phyloP scores from a whole-genome alignment of 75 land plant species.

The Picea sitchensis region DNA sequence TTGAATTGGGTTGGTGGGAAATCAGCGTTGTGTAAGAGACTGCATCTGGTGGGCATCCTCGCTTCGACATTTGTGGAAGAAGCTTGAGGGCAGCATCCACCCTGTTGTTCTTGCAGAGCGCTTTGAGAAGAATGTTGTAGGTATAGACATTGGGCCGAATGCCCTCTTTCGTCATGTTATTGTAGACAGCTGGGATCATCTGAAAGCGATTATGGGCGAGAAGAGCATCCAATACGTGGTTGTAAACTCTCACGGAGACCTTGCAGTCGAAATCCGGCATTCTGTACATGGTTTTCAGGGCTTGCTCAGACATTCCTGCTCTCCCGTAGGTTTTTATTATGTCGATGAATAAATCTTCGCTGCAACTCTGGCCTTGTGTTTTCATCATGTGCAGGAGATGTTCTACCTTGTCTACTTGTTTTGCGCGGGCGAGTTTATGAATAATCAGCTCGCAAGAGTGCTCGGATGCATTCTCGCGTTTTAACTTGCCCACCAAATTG shows the following conservation, averaged over 20 bases:
- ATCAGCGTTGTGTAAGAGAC: constrained; percentile 62
- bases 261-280: constrained; percentile 38
- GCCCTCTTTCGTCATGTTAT: constrained; percentile 54
- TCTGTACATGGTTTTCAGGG: constrained; percentile 45
- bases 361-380: constrained; percentile 31
- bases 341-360: constrained; percentile 29
- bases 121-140: constrained; percentile 59
- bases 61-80: constrained; percentile 45
- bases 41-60: constrained; percentile 49
- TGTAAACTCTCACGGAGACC: constrained; percentile 53
- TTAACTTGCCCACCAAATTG: too few species aligned
- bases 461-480: too few species aligned
- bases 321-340: constrained; percentile 30
- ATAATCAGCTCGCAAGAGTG: constrained; percentile 35
- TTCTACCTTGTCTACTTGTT: constrained; percentile 29
- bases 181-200: constrained; percentile 44
- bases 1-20: constrained; percentile 7
- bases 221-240: constrained; percentile 48
- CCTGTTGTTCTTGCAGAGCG: constrained; percentile 51
- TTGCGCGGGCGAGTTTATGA: constrained; percentile 21
- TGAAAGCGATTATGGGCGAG: constrained; percentile 37
- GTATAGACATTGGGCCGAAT: constrained; percentile 61
- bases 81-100: constrained; percentile 48
- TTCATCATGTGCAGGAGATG: constrained; percentile 54
- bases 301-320: constrained; percentile 28